Evolutionary conservation across 208 protist genomes (phyloP), one percentile per base, ranked within the genome.

Genomic region (Willaertia magna): DNA sequence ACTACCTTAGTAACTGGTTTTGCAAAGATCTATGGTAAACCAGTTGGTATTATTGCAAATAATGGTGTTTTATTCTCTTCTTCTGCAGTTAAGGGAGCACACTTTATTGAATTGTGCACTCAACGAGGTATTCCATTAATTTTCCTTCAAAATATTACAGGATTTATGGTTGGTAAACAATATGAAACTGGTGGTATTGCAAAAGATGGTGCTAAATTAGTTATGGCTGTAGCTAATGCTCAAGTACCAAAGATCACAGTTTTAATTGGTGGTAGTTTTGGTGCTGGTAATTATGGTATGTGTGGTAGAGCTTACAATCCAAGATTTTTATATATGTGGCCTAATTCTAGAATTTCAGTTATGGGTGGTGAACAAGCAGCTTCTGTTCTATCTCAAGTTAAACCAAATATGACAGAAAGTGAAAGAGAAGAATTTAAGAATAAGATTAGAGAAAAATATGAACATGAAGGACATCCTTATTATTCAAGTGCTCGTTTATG

Each of bases 211-310:
- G 96, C 97, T 0, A 98, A 98, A 87, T 89, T 99, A 74, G 96
- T 98, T 4, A 98, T 87, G 39, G 96, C 97, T 1, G 97, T 98
- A 4, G 90, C 95, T 14, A 94, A 92, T 75, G 92, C 95, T 2
- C 91, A 67, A 34, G 97, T 98, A 51, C 96, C 96, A 40, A 98
- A 99, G 89, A 92, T 98, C 74, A 98, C 96, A 6, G 88, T 98
- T 12, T 86, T 98, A 30, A 93, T 97, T 84, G 96, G 97, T 61
- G 97, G 96, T 74, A 95, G 91, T 89, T 98, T 97, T 90, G 97
- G 97, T 59, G 97, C 96, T 4, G 97, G 97, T 79, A 98, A 98
- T 88, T 98, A 98, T 90, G 96, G 95, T 85, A 98, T 98, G 97
- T 98, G 96, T 89, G 85, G 85, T 30, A 88, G 93, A 52, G 93